Base-by-base conservation (phyloP, 306 rosid species). In the Cucumis melo region DNA sequence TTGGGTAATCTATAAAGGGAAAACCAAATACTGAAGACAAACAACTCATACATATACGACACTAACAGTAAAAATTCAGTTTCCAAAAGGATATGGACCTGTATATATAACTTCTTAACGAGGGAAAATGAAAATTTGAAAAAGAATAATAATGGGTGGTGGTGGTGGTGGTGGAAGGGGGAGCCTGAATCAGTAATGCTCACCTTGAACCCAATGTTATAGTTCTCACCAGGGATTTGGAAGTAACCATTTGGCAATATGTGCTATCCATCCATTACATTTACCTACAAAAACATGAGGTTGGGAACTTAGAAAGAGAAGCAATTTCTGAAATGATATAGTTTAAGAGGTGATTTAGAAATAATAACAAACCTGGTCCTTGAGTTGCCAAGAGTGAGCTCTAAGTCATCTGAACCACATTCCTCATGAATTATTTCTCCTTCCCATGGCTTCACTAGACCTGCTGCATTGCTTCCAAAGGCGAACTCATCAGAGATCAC, bases 371-470 rank as follows among this genome's bases (percentile, higher is more conserved):
- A 91, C 97, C 98, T 89, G 80, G 92, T 84, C 77, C 82, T 91
- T 66, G 96, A 89, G 89, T 79, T 86, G 54, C 98, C 97, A 75
- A 93, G 97, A 83, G 98, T 88, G 79, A 93, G 97, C 83, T 89
- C 98, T 44, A 93, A 87, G 77, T 93, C 98, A 85, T 93, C 98
- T 15, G 92, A 84, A 63, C 91, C 93, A 17, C 66, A 64, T 51
- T 82, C 96, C 83, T 93, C 98, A 17, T 88, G 93, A 78, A 91
- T 89, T 82, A 87, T 86, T 84, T 93, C 96, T 65, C 98, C 97
- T 85, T 89, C 87, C 98, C 97, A 93, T 54, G 98, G 80, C 86
- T 86, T 91, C 74, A 93, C 96, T 54, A 93, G 50, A 54, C 92
- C 91, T 48, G 83, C 59, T 62, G 87, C 17, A 73, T 86, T 83